These are phyloP conservation scores for Cytospora schulzeri DNA, from an alignment of 2,329 filamentous ascomycete genomes.

Conservation along the genomic window DNA sequence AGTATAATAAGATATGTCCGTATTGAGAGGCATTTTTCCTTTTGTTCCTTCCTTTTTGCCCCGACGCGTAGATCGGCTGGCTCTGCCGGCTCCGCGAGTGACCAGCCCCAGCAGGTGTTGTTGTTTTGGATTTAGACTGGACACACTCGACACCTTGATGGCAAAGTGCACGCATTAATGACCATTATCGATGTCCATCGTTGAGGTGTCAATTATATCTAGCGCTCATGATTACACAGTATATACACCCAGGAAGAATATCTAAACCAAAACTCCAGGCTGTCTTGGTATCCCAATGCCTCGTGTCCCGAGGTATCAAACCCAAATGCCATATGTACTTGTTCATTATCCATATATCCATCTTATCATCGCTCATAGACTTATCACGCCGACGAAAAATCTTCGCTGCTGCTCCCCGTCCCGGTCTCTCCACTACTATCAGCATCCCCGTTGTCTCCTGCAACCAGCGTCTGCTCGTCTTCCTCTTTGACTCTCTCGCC, in stretches of 20 bases:
- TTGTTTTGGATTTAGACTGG: neutral
- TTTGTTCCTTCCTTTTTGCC: neutral
- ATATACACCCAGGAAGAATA: neutral
- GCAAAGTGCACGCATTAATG: neutral
- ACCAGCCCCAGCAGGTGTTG: neutral
- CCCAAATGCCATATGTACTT: neutral
- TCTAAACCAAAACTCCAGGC: constrained; percentile 15
- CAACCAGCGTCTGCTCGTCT: constrained; percentile 32
- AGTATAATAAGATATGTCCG: too few species aligned
- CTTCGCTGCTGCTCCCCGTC: constrained; percentile 15
- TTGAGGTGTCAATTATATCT: neutral
- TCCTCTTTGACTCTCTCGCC: constrained; percentile 23
- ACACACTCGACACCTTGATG: neutral
- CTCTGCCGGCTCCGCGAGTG: neutral
- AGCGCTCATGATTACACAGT: neutral
- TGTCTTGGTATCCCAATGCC: constrained; percentile 12
- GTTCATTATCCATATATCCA: neutral
- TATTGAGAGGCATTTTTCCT: neutral
- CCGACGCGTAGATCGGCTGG: neutral
- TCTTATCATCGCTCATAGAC: constrained; percentile 3
- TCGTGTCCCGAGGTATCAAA: constrained; percentile 3
- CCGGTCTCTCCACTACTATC: constrained; percentile 24
- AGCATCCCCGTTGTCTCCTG: neutral
- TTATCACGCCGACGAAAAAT: constrained; percentile 12
- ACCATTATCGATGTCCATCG: neutral